Conservation (phyloP, 352 stramenopile species). For the Aphanomyces euteiches region DNA sequence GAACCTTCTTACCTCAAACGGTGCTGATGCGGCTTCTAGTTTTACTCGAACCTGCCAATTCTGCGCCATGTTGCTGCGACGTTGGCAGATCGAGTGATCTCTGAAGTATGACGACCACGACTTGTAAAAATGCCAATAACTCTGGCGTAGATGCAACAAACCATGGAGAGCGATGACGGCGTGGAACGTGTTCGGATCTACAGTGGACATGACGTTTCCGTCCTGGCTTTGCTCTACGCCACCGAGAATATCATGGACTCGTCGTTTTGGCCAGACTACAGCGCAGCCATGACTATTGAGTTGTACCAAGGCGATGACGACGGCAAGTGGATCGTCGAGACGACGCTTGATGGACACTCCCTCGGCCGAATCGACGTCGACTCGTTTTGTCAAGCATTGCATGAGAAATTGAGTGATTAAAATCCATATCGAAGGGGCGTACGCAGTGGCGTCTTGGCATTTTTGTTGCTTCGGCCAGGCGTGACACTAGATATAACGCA, state of each 20-base stretch:
- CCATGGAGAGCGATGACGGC: slow-evolving; percentile 35
- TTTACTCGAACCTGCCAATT: slow-evolving; percentile 69
- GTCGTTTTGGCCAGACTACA: slow-evolving; percentile 70
- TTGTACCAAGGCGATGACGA: slow-evolving; percentile 57
- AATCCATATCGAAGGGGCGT: slow-evolving; percentile 73
- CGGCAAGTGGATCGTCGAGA: slow-evolving; percentile 52
- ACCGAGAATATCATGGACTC: slow-evolving; percentile 41
- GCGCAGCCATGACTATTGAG: slow-evolving; percentile 59
- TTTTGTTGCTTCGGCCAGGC: slow-evolving; percentile 42
- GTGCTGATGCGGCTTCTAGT: slow-evolving; percentile 35
- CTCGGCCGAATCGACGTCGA: background rate
- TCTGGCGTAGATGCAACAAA: slow-evolving; percentile 43
- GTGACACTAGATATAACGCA: slow-evolving; percentile 49
- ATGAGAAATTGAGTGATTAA: slow-evolving; percentile 33
- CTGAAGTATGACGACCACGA: background rate
- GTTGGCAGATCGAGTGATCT: background rate
- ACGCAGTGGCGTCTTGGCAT: slow-evolving; percentile 48
- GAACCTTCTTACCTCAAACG: slow-evolving; percentile 10
- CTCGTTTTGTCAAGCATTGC: background rate
- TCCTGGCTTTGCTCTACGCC: slow-evolving; percentile 71
- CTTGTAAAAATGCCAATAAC: no score
- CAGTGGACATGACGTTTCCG: slow-evolving; percentile 76
- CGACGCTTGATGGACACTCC: slow-evolving; percentile 45
- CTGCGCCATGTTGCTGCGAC: slow-evolving; percentile 52
- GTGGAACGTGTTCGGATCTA: slow-evolving; percentile 67